phyloP scores from a whole-genome alignment of 768 basidiomycete genomes.

The Phlegmacium glaucopus region DNA sequence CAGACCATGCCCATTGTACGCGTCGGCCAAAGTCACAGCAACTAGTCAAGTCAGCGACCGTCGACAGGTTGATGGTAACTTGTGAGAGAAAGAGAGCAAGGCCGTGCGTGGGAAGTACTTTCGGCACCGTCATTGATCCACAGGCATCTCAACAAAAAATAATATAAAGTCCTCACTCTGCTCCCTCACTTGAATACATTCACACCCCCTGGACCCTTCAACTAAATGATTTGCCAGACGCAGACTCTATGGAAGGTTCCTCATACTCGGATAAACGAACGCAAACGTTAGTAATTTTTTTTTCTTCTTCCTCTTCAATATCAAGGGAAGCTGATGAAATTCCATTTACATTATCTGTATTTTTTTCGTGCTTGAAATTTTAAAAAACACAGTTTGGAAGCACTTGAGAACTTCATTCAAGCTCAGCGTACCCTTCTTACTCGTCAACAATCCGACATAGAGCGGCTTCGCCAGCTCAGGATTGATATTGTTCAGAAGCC shows the following conservation, averaged over 20 bases:
- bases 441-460: conserved; percentile 62
- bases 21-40: too few species aligned
- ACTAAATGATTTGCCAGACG: conserved; percentile 14
- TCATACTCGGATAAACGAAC: conserved; percentile 39
- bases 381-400: conserved; percentile 44
- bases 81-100: neutral
- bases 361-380: neutral
- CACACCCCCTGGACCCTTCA: neutral
- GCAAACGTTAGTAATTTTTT: conserved; percentile 9
- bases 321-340: too few species aligned
- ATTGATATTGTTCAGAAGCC: conserved; percentile 12
- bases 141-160: conserved; percentile 14
- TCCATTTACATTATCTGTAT: too few species aligned
- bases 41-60: neutral
- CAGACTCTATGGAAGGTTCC: conserved; percentile 32
- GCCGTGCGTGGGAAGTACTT: conserved; percentile 16
- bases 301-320: neutral
- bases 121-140: conserved; percentile 9
- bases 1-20: too few species aligned
- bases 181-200: neutral
- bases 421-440: conserved; percentile 57
- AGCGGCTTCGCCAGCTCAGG: conserved; percentile 40
- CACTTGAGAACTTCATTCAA: conserved; percentile 64
- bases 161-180: conserved; percentile 3
- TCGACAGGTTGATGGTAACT: neutral